phyloP scores from a whole-genome alignment of 2,329 filamentous ascomycete species.

The Mycocentrospora acerina region DNA sequence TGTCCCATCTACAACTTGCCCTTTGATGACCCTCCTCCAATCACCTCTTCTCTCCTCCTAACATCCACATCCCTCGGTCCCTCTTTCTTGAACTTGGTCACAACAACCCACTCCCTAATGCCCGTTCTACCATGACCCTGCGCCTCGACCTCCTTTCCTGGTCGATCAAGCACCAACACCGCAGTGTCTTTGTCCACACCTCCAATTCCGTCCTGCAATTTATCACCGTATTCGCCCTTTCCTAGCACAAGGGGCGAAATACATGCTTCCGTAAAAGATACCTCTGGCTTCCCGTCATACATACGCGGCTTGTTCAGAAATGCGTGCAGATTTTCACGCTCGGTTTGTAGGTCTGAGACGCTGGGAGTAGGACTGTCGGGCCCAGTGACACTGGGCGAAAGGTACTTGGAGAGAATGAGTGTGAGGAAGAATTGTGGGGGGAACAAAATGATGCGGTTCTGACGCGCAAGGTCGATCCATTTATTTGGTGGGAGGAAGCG shows the following conservation, averaged over 20 bases:
- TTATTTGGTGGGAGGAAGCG: constrained; percentile 69
- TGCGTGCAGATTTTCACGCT: constrained; percentile 37
- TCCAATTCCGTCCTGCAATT: constrained; percentile 30
- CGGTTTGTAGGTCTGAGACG: constrained; percentile 43
- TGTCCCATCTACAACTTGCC: constrained; percentile 20
- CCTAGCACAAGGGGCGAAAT: constrained; percentile 45
- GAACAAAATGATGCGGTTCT: constrained; percentile 76
- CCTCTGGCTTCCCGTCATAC: constrained; percentile 31
- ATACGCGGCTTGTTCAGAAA: constrained; percentile 57
- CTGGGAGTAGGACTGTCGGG: constrained; percentile 27
- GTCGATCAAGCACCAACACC: constrained; percentile 56
- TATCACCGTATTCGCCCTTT: constrained; percentile 39
- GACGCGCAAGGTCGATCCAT: constrained; percentile 67
- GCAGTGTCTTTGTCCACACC: constrained; percentile 50
- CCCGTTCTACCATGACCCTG: constrained; percentile 52
- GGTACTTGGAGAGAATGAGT: constrained; percentile 57
- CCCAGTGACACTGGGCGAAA: constrained; percentile 42
- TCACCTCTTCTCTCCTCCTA: constrained; percentile 44
- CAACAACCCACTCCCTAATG: constrained; percentile 56
- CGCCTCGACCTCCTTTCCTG: constrained; percentile 57
- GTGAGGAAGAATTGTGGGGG: constrained; percentile 85
- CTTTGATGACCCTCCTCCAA: constrained; percentile 34
- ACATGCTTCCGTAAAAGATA: constrained; percentile 48
- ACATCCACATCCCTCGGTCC: constrained; percentile 60
- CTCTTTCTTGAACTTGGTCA: constrained; percentile 59